Evolutionary conservation across 768 basidiomycete species (phyloP).

Genomic region (Suillus ampliporus): DNA sequence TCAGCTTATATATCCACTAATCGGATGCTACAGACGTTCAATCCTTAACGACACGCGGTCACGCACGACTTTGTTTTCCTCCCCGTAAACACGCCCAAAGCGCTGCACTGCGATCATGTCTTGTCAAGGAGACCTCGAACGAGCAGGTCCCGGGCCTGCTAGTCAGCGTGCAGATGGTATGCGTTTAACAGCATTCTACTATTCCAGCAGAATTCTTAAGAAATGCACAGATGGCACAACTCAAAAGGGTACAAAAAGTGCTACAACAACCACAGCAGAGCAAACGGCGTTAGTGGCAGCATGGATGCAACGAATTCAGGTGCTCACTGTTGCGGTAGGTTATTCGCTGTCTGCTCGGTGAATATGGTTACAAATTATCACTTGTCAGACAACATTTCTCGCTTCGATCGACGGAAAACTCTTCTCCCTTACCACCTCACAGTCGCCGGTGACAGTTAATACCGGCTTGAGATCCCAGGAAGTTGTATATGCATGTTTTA

Average conservation of each 20-base stretch:
- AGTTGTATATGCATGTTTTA: slow-evolving; percentile 35
- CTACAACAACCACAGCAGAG: not conserved
- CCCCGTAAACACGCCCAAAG: slow-evolving; percentile 21
- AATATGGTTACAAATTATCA: not conserved
- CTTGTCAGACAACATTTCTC: slow-evolving; percentile 34
- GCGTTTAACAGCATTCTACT: not conserved
- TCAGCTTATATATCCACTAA: not conserved
- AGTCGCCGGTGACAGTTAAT: slow-evolving; percentile 25
- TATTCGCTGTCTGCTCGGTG: not conserved
- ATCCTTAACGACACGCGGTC: not conserved
- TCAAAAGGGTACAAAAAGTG: not conserved
- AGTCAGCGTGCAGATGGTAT: not conserved
- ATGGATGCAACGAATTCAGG: slow-evolving; percentile 35
- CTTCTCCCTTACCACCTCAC: slow-evolving; percentile 30
- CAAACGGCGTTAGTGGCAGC: slow-evolving; percentile 25
- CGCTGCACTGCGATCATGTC: slow-evolving; percentile 35
- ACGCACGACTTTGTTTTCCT: not conserved
- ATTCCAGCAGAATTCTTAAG: not conserved
- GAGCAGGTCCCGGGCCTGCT: not conserved
- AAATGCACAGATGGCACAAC: not conserved
- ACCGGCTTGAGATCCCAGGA: slow-evolving; percentile 19
- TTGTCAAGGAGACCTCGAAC: slow-evolving; percentile 3
- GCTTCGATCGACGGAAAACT: slow-evolving; percentile 33
- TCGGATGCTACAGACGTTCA: not conserved
- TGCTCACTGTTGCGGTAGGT: slow-evolving; percentile 32